Evolutionary conservation across 306 rosid genomes (phyloP), one percentile per base, ranked within the genome.

Genomic region (Begonia peltatifolia): DNA sequence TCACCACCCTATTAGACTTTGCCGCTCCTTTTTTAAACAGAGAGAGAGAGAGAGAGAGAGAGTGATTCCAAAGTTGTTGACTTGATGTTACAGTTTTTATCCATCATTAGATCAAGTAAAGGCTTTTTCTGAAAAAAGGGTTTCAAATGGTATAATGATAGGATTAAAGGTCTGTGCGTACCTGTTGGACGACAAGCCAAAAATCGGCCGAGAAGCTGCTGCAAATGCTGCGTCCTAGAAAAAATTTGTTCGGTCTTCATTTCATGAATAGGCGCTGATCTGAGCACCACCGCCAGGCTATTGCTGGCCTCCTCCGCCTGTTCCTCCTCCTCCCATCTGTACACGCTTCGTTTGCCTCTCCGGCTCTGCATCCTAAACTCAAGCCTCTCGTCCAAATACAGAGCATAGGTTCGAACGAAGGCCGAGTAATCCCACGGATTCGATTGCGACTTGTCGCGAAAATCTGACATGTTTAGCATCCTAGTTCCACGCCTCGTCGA

Each of bases 141-240:
- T 3, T 20, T 20, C 23, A 20, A 20, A 20, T 20, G 23, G 23
- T 20, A 20, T 17, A 20, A 2, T 20, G 2, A 20, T 20, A 2
- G 23, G 23, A 20, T 20, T 20, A 20, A 20, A 20, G 23, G 23
- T 20, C 23, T 42, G 41, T 15, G 16, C 63, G 53, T 61, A 88
- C 99, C 99, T 86, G 96, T 83, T 42, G 99, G 99, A 15, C 94
- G 99, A 67, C 92, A 81, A 48, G 94, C 96, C 53, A 86, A 55
- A 57, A 86, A 79, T 13, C 96, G 87, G 53, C 83, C 96, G 35
- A 92, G 94, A 41, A 92, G 74, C 65, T 81, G 77, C 16, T 80
- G 94, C 75, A 86, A 61, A 64, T 86, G 99, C 43, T 86, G 94
- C 73, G 72, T 67, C 68, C 71, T 79, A 0, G 92, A 83, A 56